Base-by-base conservation (phyloP, 306 rosid species). In the Elaeagnus macrophylla region DNA sequence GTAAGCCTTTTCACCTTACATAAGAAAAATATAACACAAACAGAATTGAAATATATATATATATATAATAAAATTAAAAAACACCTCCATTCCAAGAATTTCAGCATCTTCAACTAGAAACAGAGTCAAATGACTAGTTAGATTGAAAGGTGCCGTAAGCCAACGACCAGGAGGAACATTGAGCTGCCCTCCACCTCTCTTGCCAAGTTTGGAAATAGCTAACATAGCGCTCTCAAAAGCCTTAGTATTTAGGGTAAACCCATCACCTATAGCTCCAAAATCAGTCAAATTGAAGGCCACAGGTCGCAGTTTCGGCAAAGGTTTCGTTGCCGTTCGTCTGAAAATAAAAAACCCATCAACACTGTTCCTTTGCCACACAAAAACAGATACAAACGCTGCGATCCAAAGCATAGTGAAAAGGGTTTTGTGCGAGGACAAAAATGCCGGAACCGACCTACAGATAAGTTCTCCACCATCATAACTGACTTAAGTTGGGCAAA, bases 131-230 rank as follows among this genome's bases (percentile, higher is more conserved):
- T 82, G 96, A 47, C 96, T 87, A 14, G 99, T 91, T 57, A 91
- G 99, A 75, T 91, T 91, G 59, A 91, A 91, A 0, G 99, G 99
- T 10, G 89, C 99, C 10, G 99, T 91, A 1, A 91, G 89, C 99
- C 99, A 91, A 11, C 87, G 89, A 6, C 99, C 99, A 3, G 96
- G 77, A 9, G 99, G 96, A 39, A 91, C 96, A 61, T 91, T 91
- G n/a, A 91, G 77, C 89, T 91, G 99, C 0, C 72, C 99, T 4
- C 99, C 99, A 35, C 96, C 96, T 66, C 56, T 77, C 72, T 68
- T 82, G 45, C 87, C 83, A 58, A 87, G 64, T 83, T 84, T 87
- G 0, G 96, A 84, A 47, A 87, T 79, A 5, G 94, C 88, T 51
- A 78, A 60, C 70, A 91, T 54, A 36, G 95, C 99, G 48, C 54